phyloP scores from a whole-genome alignment of 2,329 filamentous ascomycete genomes.

The Colletotrichum magnum region DNA sequence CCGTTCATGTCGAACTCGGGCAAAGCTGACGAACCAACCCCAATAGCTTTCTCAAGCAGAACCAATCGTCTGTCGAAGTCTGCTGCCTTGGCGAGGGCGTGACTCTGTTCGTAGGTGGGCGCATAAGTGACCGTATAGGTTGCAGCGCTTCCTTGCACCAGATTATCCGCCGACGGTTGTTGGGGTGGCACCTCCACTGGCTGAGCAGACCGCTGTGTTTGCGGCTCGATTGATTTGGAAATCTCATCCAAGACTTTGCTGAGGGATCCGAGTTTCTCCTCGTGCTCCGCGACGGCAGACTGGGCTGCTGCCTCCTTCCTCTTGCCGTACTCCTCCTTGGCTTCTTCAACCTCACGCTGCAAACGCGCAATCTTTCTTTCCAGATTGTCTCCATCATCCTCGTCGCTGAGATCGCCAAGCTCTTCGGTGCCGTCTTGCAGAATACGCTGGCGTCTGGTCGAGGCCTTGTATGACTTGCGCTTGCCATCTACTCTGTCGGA shows the following conservation, averaged over 20 bases:
- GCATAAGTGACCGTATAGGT: slow-evolving; percentile 77
- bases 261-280: slow-evolving; percentile 76
- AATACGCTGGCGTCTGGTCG: slow-evolving; percentile 75
- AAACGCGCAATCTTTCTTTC: slow-evolving; percentile 86
- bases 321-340: slow-evolving; percentile 73
- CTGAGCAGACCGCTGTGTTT: slow-evolving; percentile 36
- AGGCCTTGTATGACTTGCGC: slow-evolving; percentile 85
- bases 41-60: slow-evolving; percentile 84
- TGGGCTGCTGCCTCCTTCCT: slow-evolving; percentile 62
- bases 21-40: slow-evolving; percentile 79
- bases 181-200: slow-evolving; percentile 34
- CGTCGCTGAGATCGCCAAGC: slow-evolving; percentile 82
- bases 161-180: slow-evolving; percentile 42
- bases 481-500: slow-evolving; percentile 89
- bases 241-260: slow-evolving; percentile 81
- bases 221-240: slow-evolving; percentile 52
- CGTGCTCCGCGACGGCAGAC: slow-evolving; percentile 56
- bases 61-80: slow-evolving; percentile 89
- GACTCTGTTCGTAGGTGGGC: slow-evolving; percentile 75
- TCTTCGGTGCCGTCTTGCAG: slow-evolving; percentile 75
- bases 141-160: slow-evolving; percentile 23
- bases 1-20: slow-evolving; percentile 72
- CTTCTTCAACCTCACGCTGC: slow-evolving; percentile 84
- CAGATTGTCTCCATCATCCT: slow-evolving; percentile 78
- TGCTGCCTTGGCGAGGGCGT: slow-evolving; percentile 83